These are phyloP conservation scores for Nannochloropsis salina DNA, from an alignment of 108 stramenopile genomes.

Conservation along the genomic window DNA sequence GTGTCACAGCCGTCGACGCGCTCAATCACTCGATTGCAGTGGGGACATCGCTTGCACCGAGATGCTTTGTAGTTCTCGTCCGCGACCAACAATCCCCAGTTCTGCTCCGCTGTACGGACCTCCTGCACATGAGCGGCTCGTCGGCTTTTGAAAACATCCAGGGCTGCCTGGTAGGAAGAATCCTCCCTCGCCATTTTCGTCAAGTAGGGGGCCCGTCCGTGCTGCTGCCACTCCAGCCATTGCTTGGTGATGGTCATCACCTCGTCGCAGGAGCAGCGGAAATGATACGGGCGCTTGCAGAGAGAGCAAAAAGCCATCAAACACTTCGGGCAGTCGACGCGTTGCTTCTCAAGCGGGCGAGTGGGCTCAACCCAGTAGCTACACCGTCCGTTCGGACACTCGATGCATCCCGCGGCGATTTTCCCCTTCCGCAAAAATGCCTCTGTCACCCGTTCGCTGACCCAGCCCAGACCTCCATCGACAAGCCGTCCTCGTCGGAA, in stretches of 20 bases:
- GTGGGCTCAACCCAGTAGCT: not conserved
- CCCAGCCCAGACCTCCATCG: not conserved
- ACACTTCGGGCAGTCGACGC: constrained; percentile 1
- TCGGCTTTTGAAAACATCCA: constrained; percentile 1
- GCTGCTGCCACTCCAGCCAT: constrained; percentile 15
- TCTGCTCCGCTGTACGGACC: not conserved
- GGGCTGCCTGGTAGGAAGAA: not conserved
- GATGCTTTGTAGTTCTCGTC: not conserved
- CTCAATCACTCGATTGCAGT: not conserved
- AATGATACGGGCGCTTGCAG: constrained; percentile 17
- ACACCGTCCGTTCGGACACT: not conserved
- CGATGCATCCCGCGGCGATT: constrained; percentile 2
- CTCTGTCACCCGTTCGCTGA: not conserved
- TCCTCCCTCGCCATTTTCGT: not conserved
- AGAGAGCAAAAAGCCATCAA: not conserved
- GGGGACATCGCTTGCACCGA: not conserved
- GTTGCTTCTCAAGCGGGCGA: not conserved
- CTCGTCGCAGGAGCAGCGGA: constrained; percentile 1
- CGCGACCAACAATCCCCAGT: constrained; percentile 14
- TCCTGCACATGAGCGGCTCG: constrained; percentile 6
- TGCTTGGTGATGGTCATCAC: constrained; percentile 9
- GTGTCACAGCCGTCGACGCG: constrained; percentile 10
- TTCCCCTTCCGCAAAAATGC: constrained; percentile 17
- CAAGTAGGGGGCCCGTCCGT: not conserved
- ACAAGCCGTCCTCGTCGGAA: constrained; percentile 3